These are phyloP conservation scores for Arthrobotrys pseudoclavata DNA, from an alignment of 2,329 filamentous ascomycete genomes.

Conservation along the genomic window DNA sequence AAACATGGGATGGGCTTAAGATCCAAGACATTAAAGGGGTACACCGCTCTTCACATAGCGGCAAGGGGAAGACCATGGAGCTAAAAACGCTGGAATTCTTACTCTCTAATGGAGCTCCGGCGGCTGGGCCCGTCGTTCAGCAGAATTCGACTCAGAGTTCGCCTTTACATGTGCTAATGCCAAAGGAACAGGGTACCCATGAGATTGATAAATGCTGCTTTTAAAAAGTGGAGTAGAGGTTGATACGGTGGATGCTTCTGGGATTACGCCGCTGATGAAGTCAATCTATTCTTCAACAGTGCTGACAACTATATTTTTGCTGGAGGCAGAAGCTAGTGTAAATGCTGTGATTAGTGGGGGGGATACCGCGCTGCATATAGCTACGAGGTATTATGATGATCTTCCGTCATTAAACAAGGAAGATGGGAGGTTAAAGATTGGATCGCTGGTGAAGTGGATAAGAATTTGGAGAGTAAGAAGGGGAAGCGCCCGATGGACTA, in stretches of 20 bases:
- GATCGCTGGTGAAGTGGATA: not conserved
- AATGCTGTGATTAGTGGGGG: not conserved
- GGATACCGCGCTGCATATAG: not conserved
- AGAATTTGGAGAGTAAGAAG: not conserved
- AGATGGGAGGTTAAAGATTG: not conserved
- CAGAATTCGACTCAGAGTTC: not conserved
- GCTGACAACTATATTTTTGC: not conserved
- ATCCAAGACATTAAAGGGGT: not conserved
- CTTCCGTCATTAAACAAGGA: no score
- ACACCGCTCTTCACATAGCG: constrained; percentile 1
- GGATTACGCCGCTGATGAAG: not conserved
- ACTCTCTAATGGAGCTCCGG: not conserved
- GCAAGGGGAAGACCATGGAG: not conserved
- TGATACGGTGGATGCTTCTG: not conserved
- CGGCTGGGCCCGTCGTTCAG: not conserved
- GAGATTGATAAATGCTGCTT: not conserved
- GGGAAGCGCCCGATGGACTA: not conserved
- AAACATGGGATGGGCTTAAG: not conserved
- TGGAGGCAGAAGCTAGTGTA: not conserved
- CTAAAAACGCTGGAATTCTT: not conserved
- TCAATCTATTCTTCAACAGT: not conserved
- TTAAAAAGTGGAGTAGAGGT: constrained; percentile 2
- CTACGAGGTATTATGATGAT: not conserved
- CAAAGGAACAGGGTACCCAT: no score
- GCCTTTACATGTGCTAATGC: not conserved